These are phyloP conservation scores for Nicotiana undulata DNA, from an alignment of 257 asterid genomes.

Conservation along the genomic window DNA sequence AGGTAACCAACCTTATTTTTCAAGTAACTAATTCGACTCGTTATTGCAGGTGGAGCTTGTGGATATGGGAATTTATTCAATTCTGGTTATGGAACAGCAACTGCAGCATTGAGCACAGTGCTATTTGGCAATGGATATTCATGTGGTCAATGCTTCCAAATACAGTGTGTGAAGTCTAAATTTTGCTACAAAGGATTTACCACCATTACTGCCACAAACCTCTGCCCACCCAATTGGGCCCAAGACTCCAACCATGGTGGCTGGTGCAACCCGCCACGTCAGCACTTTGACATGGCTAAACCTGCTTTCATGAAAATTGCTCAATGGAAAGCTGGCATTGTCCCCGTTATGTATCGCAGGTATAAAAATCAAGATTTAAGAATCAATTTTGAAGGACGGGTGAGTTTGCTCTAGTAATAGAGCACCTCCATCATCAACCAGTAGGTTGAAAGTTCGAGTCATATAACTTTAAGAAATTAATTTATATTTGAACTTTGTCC, in stretches of 20 bases:
- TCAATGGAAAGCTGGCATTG: constrained; percentile 69
- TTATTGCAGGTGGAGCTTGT: constrained; percentile 65
- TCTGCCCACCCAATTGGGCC: constrained; percentile 83
- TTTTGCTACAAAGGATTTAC: constrained; percentile 43
- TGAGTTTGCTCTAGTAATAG: not conserved
- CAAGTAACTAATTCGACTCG: not conserved
- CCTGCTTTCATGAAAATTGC: constrained; percentile 84
- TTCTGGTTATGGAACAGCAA: constrained; percentile 64
- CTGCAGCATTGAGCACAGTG: constrained; percentile 74
- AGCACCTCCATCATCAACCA: not conserved
- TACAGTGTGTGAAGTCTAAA: constrained; percentile 40
- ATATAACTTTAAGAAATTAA: not conserved
- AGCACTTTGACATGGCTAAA: constrained; percentile 76
- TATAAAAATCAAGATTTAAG: too few species aligned
- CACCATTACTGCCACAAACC: constrained; percentile 71
- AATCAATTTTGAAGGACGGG: not conserved
- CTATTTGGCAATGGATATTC: constrained; percentile 68
- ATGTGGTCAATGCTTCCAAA: constrained; percentile 77
- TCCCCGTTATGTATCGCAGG: constrained; percentile 61
- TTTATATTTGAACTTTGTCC: not conserved
- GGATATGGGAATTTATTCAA: constrained; percentile 61
- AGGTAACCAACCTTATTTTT: not conserved
- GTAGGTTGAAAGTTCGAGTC: not conserved
- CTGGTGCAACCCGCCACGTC: constrained; percentile 92
- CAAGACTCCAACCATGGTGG: constrained; percentile 66